Percentiles rank a stretch among this genome's conserved stretches.
Evolutionary conservation across 805 yeast genomes (phyloP).

Genomic region (Saturnispora besseyi): DNA sequence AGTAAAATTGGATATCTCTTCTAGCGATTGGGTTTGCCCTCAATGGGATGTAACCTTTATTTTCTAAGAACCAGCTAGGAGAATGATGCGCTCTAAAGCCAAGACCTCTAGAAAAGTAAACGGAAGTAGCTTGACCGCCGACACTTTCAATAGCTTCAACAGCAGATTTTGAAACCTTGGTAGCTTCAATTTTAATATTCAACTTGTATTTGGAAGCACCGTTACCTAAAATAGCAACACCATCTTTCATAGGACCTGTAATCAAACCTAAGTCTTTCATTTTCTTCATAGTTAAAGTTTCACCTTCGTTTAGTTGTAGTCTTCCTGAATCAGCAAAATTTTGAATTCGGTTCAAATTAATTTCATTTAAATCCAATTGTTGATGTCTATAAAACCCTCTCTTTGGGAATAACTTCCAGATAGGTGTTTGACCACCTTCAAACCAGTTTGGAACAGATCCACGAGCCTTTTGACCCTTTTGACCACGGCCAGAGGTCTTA

Average conservation of each 20-base stretch:
- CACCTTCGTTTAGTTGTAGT: conserved; percentile 48
- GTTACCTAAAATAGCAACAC: conserved; percentile 72
- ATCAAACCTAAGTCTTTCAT: conserved; percentile 71
- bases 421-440: conserved; percentile 99
- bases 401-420: conserved; percentile 75
- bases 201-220: conserved; percentile 43
- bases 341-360: conserved; percentile 64
- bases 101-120: conserved; percentile 52
- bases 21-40: conserved; percentile 79
- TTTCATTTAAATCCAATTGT: conserved; percentile 40
- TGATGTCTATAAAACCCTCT: conserved; percentile 72
- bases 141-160: conserved; percentile 60
- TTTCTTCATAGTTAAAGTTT: conserved; percentile 61
- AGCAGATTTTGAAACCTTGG: conserved; percentile 70
- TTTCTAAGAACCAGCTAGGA: conserved; percentile 61
- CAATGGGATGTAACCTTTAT: conserved; percentile 73
- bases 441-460: conserved; percentile 86
- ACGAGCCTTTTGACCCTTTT: conserved; percentile 97
- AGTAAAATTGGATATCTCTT: conserved; percentile 72
- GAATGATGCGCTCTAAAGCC: conserved; percentile 67
- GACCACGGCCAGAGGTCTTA: conserved; percentile 95
- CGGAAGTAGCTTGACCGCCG: conserved; percentile 69
- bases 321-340: conserved; percentile 62
- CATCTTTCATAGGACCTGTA: conserved; percentile 63
- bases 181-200: conserved; percentile 71